Evolutionary conservation across 2,329 filamentous ascomycete species (phyloP).

Genomic region (Madurella fahalii): DNA sequence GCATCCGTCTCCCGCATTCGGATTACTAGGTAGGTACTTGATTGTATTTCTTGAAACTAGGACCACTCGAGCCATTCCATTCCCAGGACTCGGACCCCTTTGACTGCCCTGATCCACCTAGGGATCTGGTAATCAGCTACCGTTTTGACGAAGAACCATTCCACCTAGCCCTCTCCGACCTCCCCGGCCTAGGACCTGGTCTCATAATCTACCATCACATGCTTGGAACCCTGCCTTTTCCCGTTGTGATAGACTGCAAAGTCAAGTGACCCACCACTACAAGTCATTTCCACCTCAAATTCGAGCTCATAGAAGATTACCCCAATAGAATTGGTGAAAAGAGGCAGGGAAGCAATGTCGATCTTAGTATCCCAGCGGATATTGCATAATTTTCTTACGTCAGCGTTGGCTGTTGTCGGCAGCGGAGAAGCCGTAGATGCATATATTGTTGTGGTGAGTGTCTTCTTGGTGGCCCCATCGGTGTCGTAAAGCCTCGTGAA

Average conservation of each 20-base stretch:
- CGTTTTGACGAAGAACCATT: too few relatives aligned
- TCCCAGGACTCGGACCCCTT: too few relatives aligned
- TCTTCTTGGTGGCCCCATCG: background rate
- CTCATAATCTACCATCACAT: constrained; percentile 16
- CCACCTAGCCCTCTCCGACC: too few relatives aligned
- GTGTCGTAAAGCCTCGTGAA: background rate
- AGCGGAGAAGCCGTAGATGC: background rate
- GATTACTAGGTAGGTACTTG: too few relatives aligned
- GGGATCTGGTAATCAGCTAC: too few relatives aligned
- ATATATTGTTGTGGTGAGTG: background rate
- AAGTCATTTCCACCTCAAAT: constrained; percentile 16
- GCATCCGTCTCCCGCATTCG: too few relatives aligned
- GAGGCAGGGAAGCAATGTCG: constrained; percentile 4
- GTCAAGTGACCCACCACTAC: constrained; percentile 7
- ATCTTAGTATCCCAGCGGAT: constrained; percentile 15
- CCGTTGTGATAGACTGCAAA: constrained; percentile 19
- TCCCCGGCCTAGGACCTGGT: background rate
- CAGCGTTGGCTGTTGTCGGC: background rate
- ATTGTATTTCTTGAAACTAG: too few relatives aligned
- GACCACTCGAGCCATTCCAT: too few relatives aligned
- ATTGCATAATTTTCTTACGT: background rate
- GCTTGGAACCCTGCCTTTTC: constrained; percentile 12
- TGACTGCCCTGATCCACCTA: too few relatives aligned
- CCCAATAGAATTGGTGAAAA: background rate
- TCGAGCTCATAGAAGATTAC: constrained; percentile 8